Conservation (phyloP, 345 rosid species). For the Cardamine resedifolia region DNA sequence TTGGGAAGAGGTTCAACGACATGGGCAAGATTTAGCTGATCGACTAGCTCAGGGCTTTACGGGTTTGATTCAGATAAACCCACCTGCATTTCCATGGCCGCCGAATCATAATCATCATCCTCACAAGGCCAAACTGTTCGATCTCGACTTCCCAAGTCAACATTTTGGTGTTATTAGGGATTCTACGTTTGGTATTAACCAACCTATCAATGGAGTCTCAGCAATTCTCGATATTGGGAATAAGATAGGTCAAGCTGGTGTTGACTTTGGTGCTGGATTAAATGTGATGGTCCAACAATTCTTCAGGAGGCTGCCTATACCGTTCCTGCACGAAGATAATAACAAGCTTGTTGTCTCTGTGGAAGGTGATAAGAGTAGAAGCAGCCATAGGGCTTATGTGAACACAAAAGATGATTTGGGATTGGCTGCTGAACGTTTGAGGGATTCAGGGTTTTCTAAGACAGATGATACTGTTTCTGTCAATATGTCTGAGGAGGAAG, state of each 20-base stretch:
- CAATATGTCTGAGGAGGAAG: conserved; percentile 50
- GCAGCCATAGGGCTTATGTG: conserved; percentile 33
- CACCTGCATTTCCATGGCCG: conserved; percentile 69
- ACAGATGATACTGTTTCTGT: conserved; percentile 33
- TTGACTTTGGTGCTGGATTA: conserved; percentile 73
- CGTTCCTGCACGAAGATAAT: conserved; percentile 62
- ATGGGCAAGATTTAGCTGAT: conserved; percentile 92
- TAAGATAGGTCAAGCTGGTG: conserved; percentile 83
- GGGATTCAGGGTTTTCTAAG: conserved; percentile 47
- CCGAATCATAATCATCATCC: conserved; percentile 56
- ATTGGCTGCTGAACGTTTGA: conserved; percentile 47
- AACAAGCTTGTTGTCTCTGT: conserved; percentile 39
- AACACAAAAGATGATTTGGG: conserved; percentile 39
- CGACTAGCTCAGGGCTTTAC: conserved; percentile 85
- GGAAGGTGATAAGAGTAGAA: conserved; percentile 27
- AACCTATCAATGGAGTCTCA: conserved; percentile 55
- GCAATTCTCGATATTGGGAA: conserved; percentile 77
- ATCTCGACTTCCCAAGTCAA: conserved; percentile 64
- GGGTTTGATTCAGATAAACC: conserved; percentile 73
- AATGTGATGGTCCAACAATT: conserved; percentile 81
- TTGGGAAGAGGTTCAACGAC: conserved; percentile 98
- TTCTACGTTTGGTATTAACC: conserved; percentile 47
- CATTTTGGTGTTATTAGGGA: conserved; percentile 44
- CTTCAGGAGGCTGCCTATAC: conserved; percentile 66
- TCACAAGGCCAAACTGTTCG: conserved; percentile 53